A percentile compares a stretch with the other conserved stretches of the same genome.
These are phyloP conservation scores for Waltiozyma sp. DNA, from an alignment of 1,139 yeast genomes.

Conservation along the genomic window DNA sequence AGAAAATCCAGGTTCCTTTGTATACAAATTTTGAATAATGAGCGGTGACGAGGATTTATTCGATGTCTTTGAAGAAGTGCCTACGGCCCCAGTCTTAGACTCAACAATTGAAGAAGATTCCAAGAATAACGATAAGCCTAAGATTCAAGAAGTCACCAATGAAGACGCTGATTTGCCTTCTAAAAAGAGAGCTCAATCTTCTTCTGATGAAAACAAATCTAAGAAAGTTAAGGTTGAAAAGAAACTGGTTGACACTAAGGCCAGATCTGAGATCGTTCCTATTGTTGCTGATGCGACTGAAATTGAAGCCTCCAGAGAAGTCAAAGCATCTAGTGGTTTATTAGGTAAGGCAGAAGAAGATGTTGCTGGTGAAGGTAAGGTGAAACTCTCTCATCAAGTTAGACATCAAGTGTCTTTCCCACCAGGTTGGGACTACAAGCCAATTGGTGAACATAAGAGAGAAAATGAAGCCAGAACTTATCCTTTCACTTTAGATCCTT, in stretches of 20 bases:
- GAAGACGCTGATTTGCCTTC: conserved; percentile 2
- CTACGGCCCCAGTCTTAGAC: conserved; percentile 27
- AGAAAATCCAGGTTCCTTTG: no score
- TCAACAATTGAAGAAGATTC: conserved; percentile 6
- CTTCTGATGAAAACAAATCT: conserved; percentile 14
- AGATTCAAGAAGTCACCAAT: conserved; percentile 9
- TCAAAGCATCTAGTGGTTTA: conserved; percentile 68
- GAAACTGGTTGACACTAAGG: conserved; percentile 24
- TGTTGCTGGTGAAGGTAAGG: conserved; percentile 36
- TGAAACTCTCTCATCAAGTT: conserved; percentile 80
- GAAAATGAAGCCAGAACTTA: conserved; percentile 69
- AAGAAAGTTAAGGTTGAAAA: conserved; percentile 22
- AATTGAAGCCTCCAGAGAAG: conserved; percentile 85
- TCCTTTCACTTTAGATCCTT: conserved; percentile 89
- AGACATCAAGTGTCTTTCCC: conserved; percentile 98
- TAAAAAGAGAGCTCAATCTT: conserved; percentile 17
- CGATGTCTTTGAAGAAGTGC: conserved; percentile 56
- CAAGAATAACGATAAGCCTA: conserved; percentile 8
- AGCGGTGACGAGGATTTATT: conserved; percentile 43
- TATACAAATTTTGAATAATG: neutral
- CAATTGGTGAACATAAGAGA: conserved; percentile 79
- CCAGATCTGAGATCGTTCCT: conserved; percentile 34
- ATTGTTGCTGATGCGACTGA: conserved; percentile 85
- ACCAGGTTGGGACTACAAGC: conserved; percentile 75
- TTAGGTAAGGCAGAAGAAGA: conserved; percentile 29